Base-by-base conservation (phyloP, 352 stramenopile species). In the Phytophthora capsici region DNA sequence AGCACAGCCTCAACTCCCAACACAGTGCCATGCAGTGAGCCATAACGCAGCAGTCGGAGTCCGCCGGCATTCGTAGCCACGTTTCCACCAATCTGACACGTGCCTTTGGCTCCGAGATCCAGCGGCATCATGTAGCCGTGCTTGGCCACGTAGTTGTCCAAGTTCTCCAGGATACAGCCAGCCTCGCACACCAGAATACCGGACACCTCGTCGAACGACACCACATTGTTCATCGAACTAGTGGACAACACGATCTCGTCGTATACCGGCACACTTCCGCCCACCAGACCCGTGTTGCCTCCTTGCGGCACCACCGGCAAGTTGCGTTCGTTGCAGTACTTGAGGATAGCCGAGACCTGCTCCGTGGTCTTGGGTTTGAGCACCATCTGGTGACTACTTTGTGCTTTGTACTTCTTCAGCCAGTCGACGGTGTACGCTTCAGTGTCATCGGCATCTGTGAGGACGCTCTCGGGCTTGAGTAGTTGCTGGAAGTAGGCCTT, bases 81-180 rank as follows among this genome's bases (percentile, higher is more conserved):
- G 76, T 99, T 99, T 20, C 97, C 97, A 38, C 97, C 97, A 66
- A 99, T 99, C 70, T 96, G 87, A 72, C 97, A 99, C n/a, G 89
- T 95, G 37, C 97, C 97, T 66, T 99, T 99, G n/a, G 96, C 93
- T 28, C 95, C 97, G 6, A 99, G 85, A 69, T 99, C 97, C 16
- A 99, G 70, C 10, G 97, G 97, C 70, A 99, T 96, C 64, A 97
- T 89, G 79, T 91, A 94, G 32, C 86, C 88, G 28, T 87, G 61
- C 59, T 93, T 83, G n/a, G 71, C 73, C 22, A 98, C 87, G 63
- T 93, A 90, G 37, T 85, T 78, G 66, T 99, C 93, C 8, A 99
- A 76, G 48, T 91, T 88, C 71, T 98, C 90, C 14, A 99, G 80
- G 40, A 99, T 97, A 50, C 88, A 98, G 37, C 97, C 97, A 8